Evolutionary conservation across 257 asterid species (phyloP), one percentile per base, ranked within the genome.

Genomic region (Knoxia roxburghii): DNA sequence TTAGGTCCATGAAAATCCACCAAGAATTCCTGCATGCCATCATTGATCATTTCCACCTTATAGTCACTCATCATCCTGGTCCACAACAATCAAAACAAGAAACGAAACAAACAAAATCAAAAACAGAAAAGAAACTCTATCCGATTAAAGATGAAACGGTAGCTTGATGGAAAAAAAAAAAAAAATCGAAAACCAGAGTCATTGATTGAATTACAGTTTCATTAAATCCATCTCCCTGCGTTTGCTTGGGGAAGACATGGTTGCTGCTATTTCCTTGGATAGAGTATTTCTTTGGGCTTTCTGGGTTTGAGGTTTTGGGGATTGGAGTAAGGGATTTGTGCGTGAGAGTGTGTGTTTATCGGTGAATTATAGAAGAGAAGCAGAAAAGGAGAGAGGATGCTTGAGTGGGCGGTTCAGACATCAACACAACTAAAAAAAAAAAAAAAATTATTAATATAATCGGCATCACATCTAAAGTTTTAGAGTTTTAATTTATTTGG

Each of bases 181-280:
- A 20, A 26, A 58, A 39, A 32, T 24, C 23, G 21, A 64, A 70
- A 24, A 66, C 61, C 50, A 37, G 58, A 37, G 41, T 26, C 29
- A 13, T 52, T 32, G 67, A 53, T 61, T 79, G 61, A 71, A 45
- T 78, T 91, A 91, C 96, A 91, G 91, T 80, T 91, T 89, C 96
- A 86, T 86, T 86, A 90, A 80, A 79, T 90, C 97, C 97, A 88
- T 88, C 73, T 90, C 96, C 70, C 97, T 76, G 78, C 97, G 90
- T 68, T 86, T 88, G 93, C 86, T 88, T 66, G 97, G 95, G 49
- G 93, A 88, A 78, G 97, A 85, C 96, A 88, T 90, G 86, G 56
- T 71, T 20, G 27, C 46, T 77, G 49, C 61, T 69, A 33, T 24
- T 30, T 56, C 33, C 6, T 51, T 7, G 3, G 37, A 35, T 30